A percentile compares a stretch with the other conserved stretches of the same genome.
Evolutionary conservation across 2,329 filamentous ascomycete species (phyloP).

Genomic region (Venturia carpophila): DNA sequence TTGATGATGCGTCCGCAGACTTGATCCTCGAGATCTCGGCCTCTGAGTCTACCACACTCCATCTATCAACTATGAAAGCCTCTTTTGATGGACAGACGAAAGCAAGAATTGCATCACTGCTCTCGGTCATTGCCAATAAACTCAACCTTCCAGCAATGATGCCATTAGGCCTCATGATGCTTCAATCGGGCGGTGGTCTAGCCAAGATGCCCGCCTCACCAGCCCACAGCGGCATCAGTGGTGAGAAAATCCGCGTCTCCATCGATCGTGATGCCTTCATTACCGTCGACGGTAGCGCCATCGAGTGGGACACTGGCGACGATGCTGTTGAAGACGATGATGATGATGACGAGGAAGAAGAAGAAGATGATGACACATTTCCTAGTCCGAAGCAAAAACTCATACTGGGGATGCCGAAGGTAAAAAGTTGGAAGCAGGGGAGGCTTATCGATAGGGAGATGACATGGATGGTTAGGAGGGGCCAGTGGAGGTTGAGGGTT

Average conservation of each 20-base stretch:
- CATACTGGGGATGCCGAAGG: constrained; percentile 44
- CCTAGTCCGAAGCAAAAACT: constrained; percentile 10
- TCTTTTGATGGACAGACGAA: constrained; percentile 68
- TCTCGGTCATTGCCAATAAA: constrained; percentile 76
- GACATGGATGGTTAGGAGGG: constrained; percentile 32
- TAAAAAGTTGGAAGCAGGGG: constrained; percentile 40
- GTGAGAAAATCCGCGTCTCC: constrained; percentile 59
- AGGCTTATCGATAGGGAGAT: constrained; percentile 20
- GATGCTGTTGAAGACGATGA: constrained; percentile 30
- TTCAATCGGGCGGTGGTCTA: constrained; percentile 44
- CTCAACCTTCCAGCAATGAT: constrained; percentile 55
- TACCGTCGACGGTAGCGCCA: constrained; percentile 41
- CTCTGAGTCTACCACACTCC: constrained; percentile 36
- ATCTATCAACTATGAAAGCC: constrained; percentile 43
- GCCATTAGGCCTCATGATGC: constrained; percentile 60
- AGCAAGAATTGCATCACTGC: constrained; percentile 61
- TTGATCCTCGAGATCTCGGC: constrained; percentile 66
- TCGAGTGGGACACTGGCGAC: constrained; percentile 23
- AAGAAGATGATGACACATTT: constrained; percentile 22
- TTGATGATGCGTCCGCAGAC: constrained; percentile 66
- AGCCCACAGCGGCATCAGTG: constrained; percentile 60
- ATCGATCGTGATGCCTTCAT: constrained; percentile 55
- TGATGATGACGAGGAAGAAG: constrained; percentile 26
- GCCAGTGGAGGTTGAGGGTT: constrained; percentile 45
- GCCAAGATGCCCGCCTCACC: constrained; percentile 56